These are phyloP conservation scores for Pyrenochaeta sp. DNA, from an alignment of 2,329 filamentous ascomycete genomes.

Conservation along the genomic window DNA sequence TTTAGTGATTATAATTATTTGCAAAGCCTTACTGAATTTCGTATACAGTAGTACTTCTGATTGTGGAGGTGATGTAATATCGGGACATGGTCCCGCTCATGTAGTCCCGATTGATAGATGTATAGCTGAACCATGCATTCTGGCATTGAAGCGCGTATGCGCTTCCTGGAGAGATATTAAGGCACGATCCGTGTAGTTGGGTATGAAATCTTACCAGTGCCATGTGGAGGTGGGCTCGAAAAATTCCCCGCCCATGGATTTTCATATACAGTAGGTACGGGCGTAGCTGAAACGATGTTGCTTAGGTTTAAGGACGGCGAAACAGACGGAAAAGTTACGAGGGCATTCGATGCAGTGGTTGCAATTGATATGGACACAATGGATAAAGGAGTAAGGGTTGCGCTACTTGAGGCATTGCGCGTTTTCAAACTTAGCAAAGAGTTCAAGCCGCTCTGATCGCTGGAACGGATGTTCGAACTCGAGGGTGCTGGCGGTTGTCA, in stretches of 20 bases:
- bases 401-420: conserved; percentile 1
- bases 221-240: conserved; percentile 13
- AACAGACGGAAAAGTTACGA: neutral
- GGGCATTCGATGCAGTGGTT: neutral
- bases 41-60: conserved; percentile 18
- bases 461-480: neutral
- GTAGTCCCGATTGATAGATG: conserved; percentile 15
- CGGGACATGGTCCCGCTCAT: conserved; percentile 4
- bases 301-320: conserved; percentile 4
- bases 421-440: conserved; percentile 8
- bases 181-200: neutral
- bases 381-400: neutral
- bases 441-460: neutral
- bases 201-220: conserved; percentile 10
- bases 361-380: neutral
- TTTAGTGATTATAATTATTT: no score
- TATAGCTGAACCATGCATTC: conserved; percentile 22
- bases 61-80: conserved; percentile 10
- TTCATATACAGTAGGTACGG: conserved; percentile 11
- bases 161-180: conserved; percentile 8
- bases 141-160: conserved; percentile 24
- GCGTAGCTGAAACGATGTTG: conserved; percentile 4
- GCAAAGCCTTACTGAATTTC: conserved; percentile 13
- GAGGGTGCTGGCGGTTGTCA: neutral
- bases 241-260: conserved; percentile 29